Percentiles rank a stretch among this genome's conserved stretches.
phyloP scores from a whole-genome alignment of 1,284 basidiomycete genomes.

The Ceratobasidium sp. region DNA sequence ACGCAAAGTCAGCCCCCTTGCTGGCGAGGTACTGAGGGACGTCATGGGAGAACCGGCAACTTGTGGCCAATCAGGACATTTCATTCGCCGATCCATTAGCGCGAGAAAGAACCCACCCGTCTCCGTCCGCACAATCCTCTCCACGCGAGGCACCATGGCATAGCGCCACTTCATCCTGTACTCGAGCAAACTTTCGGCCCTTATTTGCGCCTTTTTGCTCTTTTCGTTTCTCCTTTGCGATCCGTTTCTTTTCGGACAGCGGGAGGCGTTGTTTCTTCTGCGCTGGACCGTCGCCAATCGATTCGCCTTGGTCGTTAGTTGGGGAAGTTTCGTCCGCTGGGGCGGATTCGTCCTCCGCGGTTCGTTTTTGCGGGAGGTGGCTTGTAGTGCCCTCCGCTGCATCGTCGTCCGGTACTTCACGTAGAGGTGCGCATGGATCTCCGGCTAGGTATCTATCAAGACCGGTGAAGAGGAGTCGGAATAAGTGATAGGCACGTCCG shows the following conservation, averaged over 20 bases:
- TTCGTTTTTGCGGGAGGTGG: conserved; percentile 51
- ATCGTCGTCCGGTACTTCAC: conserved; percentile 74
- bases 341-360: background rate
- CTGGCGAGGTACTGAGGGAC: conserved; percentile 79
- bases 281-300: conserved; percentile 52
- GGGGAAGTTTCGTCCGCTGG: conserved; percentile 47
- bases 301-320: conserved; percentile 52
- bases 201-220: conserved; percentile 83
- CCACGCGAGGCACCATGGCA: conserved; percentile 81
- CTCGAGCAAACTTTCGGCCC: conserved; percentile 76
- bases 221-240: conserved; percentile 68
- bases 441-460: background rate
- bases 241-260: conserved; percentile 22
- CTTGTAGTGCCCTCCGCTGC: conserved; percentile 76
- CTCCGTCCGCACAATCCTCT: conserved; percentile 72
- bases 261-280: conserved; percentile 46
- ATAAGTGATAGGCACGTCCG: conserved; percentile 15
- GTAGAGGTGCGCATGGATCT: conserved; percentile 62
- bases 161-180: conserved; percentile 79
- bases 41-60: conserved; percentile 88
- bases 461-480: background rate
- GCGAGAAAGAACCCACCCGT: conserved; percentile 63
- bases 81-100: conserved; percentile 21
- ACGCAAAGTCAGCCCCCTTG: conserved; percentile 81
- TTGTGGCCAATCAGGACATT: conserved; percentile 53